phyloP scores from a whole-genome alignment of 2,329 filamentous ascomycete genomes.

The Apiospora hydei region DNA sequence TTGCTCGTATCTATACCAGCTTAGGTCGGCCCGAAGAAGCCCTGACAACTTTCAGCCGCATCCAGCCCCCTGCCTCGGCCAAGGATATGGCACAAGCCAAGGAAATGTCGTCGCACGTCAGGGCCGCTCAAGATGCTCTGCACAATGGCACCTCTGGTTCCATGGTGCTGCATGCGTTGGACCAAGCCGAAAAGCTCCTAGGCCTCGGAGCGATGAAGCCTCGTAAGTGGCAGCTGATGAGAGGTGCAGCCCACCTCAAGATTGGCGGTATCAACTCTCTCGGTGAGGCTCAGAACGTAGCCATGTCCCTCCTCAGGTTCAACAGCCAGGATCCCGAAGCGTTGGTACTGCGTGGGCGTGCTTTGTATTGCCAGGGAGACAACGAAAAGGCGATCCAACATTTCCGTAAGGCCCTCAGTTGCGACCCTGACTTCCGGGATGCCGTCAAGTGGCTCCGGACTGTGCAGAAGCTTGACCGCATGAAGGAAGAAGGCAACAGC shows the following conservation, averaged over 20 bases:
- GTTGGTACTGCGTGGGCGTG: constrained; percentile 84
- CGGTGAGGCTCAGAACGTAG: constrained; percentile 91
- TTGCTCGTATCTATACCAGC: constrained; percentile 89
- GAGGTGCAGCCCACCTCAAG: constrained; percentile 89
- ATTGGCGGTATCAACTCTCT: constrained; percentile 90
- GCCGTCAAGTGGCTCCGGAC: constrained; percentile 88
- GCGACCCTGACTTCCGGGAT: constrained; percentile 90
- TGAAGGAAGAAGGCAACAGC: constrained; percentile 91
- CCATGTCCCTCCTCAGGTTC: constrained; percentile 82
- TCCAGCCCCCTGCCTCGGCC: constrained; percentile 79
- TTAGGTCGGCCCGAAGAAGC: constrained; percentile 89
- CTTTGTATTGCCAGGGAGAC: constrained; percentile 89
- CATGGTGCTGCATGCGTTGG: constrained; percentile 90
- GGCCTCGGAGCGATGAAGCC: constrained; percentile 79
- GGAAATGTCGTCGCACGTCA: constrained; percentile 84
- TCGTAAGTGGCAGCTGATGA: constrained; percentile 92
- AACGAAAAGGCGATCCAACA: constrained; percentile 94
- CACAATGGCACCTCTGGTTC: constrained; percentile 80
- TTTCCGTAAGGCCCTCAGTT: constrained; percentile 86
- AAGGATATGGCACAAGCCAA: constrained; percentile 86
- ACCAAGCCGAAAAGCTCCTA: constrained; percentile 85
- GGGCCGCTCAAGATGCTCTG: constrained; percentile 80
- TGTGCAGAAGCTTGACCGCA: constrained; percentile 89
- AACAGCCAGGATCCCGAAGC: constrained; percentile 96
- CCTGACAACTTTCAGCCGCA: constrained; percentile 79